Evolutionary conservation across 2,329 filamentous ascomycete genomes (phyloP).

Genomic region (Neofusicoccum cordaticola): DNA sequence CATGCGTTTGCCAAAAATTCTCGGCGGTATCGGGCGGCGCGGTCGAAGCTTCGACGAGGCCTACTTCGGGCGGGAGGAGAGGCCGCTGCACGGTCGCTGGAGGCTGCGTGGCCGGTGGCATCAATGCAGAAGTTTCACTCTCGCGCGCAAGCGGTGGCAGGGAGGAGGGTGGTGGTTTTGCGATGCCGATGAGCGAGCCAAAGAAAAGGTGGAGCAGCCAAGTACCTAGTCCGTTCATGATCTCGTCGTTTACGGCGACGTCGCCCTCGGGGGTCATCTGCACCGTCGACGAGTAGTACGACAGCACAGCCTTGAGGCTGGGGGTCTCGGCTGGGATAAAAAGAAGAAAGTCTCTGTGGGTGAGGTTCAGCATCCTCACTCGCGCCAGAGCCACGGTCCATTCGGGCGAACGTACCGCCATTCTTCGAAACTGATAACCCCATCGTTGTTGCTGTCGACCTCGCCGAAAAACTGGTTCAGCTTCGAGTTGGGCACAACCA

Average conservation of each 20-base stretch:
- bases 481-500: constrained; percentile 73
- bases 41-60: constrained; percentile 18
- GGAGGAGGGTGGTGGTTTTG: constrained; percentile 47
- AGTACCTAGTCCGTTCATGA: constrained; percentile 94
- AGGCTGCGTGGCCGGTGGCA: constrained; percentile 26
- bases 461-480: constrained; percentile 84
- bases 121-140: constrained; percentile 20
- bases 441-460: constrained; percentile 86
- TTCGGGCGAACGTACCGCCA: constrained; percentile 71
- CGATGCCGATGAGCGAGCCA: constrained; percentile 70
- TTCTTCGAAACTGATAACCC: constrained; percentile 84
- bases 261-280: constrained; percentile 92
- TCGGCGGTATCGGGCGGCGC: constrained; percentile 21
- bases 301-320: constrained; percentile 76
- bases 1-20: constrained; percentile 27
- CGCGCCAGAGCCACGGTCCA: background rate
- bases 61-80: constrained; percentile 29
- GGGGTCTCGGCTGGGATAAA: constrained; percentile 73
- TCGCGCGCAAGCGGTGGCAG: constrained; percentile 15
- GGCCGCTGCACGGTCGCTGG: constrained; percentile 27
- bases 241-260: constrained; percentile 85
- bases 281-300: constrained; percentile 86
- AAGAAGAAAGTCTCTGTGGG: constrained; percentile 74
- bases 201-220: constrained; percentile 71
- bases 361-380: constrained; percentile 2